These are phyloP conservation scores for Cladochytrium replicatum DNA, from an alignment of 192 early-diverging fungal species.

Conservation along the genomic window DNA sequence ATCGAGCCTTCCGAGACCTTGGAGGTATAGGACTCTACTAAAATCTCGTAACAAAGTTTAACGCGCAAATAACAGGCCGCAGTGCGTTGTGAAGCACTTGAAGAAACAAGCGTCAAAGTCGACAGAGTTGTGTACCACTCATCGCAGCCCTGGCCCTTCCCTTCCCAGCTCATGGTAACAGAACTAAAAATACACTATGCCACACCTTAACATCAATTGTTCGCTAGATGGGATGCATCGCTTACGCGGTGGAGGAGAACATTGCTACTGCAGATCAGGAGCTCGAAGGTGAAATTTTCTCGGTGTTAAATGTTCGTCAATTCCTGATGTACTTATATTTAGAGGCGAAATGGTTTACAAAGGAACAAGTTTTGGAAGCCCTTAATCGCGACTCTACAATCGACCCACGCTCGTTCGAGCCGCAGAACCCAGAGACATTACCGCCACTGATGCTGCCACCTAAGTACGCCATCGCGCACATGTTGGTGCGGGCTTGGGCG, in stretches of 20 bases:
- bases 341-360: slow-evolving; percentile 38
- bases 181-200: slow-evolving; percentile 11
- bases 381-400: slow-evolving; percentile 1
- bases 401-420: too few relatives aligned
- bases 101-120: slow-evolving; percentile 40
- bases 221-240: slow-evolving; percentile 27
- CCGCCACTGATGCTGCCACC: slow-evolving; percentile 12
- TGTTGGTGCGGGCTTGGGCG: slow-evolving; percentile 25
- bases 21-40: slow-evolving; percentile 18
- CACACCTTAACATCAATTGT: background rate
- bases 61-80: slow-evolving; percentile 5
- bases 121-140: slow-evolving; percentile 34
- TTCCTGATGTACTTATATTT: background rate
- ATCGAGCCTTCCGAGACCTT: slow-evolving; percentile 38
- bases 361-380: slow-evolving; percentile 20
- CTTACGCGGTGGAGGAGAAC: slow-evolving; percentile 13
- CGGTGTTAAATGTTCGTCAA: background rate
- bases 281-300: slow-evolving; percentile 24
- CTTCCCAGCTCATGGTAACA: slow-evolving; percentile 39
- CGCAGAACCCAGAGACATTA: background rate
- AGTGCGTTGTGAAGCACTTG: slow-evolving; percentile 32
- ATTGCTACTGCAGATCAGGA: slow-evolving; percentile 20
- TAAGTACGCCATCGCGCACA: slow-evolving; percentile 28
- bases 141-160: slow-evolving; percentile 57
- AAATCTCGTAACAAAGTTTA: background rate